Base-by-base conservation (phyloP, 495 filamentous ascomycete genomes). In the Tuber microsphaerosporum region DNA sequence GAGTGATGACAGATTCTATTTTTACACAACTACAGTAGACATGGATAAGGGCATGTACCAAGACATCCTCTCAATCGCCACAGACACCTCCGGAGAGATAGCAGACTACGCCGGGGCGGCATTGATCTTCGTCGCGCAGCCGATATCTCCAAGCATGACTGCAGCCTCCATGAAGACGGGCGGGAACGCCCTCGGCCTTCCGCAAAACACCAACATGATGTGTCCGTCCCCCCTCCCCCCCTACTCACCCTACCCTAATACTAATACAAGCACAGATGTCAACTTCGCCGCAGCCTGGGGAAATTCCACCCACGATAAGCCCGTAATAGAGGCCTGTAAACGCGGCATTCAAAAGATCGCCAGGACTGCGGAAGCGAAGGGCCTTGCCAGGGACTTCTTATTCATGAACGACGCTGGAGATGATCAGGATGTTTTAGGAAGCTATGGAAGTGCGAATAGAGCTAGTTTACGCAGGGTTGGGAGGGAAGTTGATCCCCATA, bases 101-200 rank as follows among this genome's bases (percentile, higher is more conserved):
- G 46, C 46, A 78, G 41, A 74, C 78, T 42, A 74, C 72, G 70
- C 71, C 65, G 81, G 73, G 41, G 71, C 82, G 20, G 70, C 72
- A 16, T 79, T 77, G 74, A 44, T 44, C 20, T 77, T 87, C 16
- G 84, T 84, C 74, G 83, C 86, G 73, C 86, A 88, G 77, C 86
- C 86, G 22, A 84, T 88, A 72, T 86, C 86, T 39, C 79, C 84
- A 31, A 75, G 79, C 56, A 84, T 85, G 81, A 84, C 72, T 72
- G 82, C 74, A 83, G 84, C 17, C 83, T 44, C 71, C 68, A 83
- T 14, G 77, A 71, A 71, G 42, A 77, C 77, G 26, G 85, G 83
- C 46, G 84, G 84, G 65, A 88, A 87, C 72, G 82, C 85, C 19
- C 81, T 87, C 10, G 87, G 87, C 1, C 82, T 87, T 20, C 78